Evolutionary conservation across 2,329 filamentous ascomycete genomes (phyloP).

Genomic region (Aspergillus hortae): DNA sequence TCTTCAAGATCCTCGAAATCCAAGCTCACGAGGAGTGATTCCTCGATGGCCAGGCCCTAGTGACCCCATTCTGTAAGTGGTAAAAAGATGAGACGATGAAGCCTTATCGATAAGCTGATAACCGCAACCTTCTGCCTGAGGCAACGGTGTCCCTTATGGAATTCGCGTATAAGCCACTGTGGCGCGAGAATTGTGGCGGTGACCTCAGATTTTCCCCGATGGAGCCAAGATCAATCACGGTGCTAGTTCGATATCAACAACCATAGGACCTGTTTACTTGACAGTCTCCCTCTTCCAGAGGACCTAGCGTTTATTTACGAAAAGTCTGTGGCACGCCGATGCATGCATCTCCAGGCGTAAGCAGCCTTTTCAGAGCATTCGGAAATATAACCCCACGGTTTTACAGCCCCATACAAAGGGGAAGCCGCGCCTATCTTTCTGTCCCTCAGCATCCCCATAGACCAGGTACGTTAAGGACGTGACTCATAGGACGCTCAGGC

Average conservation of each 20-base stretch:
- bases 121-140: too few species aligned
- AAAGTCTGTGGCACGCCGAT: slow-evolving; percentile 13
- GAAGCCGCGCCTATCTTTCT: not conserved
- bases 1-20: too few species aligned
- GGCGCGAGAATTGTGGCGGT: slow-evolving; percentile 3
- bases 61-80: too few species aligned
- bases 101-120: too few species aligned
- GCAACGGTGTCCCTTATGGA: not conserved
- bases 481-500: not conserved
- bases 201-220: slow-evolving; percentile 1
- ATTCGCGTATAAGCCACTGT: slow-evolving; percentile 1
- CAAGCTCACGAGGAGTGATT: too few species aligned
- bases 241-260: not conserved
- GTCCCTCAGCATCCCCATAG: not conserved
- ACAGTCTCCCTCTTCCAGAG: not conserved
- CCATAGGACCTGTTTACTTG: not conserved
- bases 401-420: slow-evolving; percentile 4
- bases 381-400: slow-evolving; percentile 11
- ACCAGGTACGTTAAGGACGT: slow-evolving; percentile 2
- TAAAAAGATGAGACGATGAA: too few species aligned
- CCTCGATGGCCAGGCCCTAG: too few species aligned
- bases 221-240: too few species aligned
- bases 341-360: slow-evolving; percentile 10
- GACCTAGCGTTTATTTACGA: not conserved
- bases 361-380: slow-evolving; percentile 11